Evolutionary conservation across 106 monocot genomes (phyloP), one percentile per base, ranked within the genome.

Genomic region (Chionographis japonica): DNA sequence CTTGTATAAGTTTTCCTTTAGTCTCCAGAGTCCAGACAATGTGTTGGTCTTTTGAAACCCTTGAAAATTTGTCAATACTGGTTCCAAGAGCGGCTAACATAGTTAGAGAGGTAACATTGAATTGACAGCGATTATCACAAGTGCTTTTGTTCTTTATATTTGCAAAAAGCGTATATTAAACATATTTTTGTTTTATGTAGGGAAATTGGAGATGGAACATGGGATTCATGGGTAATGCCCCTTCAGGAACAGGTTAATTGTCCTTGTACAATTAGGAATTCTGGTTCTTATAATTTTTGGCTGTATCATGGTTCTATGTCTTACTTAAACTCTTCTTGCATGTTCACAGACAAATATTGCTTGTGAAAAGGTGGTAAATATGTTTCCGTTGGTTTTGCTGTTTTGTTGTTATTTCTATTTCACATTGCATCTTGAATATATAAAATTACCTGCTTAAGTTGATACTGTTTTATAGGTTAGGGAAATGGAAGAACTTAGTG

Each of bases 171-270:
- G 27, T 27, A 27, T 27, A 27, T 27, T 27, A 1, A 27, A 27
- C 27, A 27, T 27, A 27, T 27, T 27, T 27, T 27, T 27, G 17
- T 72, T 11, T 54, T 40, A 40, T 68, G 0, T 60, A 94, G 94
- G 65, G 90, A 94, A 77, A 87, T 94, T 73, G 94, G 94, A 74
- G 68, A 78, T 77, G 94, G 94, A 76, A 37, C 54, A 37, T 78
- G 72, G 82, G 90, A 90, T 72, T 94, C 94, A 5, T 94, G 94
- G 94, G 40, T 87, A 56, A 78, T 80, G 78, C 84, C 94, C 42
- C 69, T 94, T 54, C 69, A 73, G 54, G 68, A 85, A 53, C 94
- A 94, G 93, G 93, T 93, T 71, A 19, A 36, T 60, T 79, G 1
- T 74, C 9, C 51, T 71, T 37, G 2, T 11, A 50, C 5, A 8